phyloP scores from a whole-genome alignment of 495 filamentous ascomycete genomes.

The Podospora sp. region DNA sequence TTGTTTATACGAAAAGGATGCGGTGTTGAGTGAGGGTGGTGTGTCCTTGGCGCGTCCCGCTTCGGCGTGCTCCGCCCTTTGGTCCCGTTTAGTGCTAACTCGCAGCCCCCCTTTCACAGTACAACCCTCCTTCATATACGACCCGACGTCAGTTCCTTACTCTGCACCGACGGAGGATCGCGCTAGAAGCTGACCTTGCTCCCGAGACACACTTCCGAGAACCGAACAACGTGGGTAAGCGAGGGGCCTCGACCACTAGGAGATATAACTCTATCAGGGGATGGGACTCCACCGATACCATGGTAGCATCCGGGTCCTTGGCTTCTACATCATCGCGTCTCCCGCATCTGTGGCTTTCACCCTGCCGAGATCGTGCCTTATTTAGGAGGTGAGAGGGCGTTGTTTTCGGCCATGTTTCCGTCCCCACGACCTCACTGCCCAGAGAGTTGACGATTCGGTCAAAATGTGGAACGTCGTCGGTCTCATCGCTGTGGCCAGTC shows the following conservation, averaged over 20 bases:
- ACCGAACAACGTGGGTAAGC: constrained; percentile 8
- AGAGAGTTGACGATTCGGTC: neutral
- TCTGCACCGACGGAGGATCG: neutral
- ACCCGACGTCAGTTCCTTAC: neutral
- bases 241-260: neutral
- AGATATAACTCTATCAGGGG: neutral
- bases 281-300: neutral
- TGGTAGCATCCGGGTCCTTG: neutral
- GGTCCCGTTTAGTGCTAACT: neutral
- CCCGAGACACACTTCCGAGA: neutral
- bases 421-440: neutral
- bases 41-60: constrained; percentile 12
- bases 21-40: neutral
- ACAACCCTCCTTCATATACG: constrained; percentile 12
- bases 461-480: constrained; percentile 6
- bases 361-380: neutral
- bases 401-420: neutral
- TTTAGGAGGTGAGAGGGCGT: neutral
- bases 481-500: constrained; percentile 9
- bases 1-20: neutral
- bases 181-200: neutral
- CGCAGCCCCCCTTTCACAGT: neutral
- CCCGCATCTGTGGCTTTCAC: neutral
- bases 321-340: neutral
- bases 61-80: constrained; percentile 4